Evolutionary conservation across 331 rosid species (phyloP), one percentile per base, ranked within the genome.

Genomic region (Quercus lobata): DNA sequence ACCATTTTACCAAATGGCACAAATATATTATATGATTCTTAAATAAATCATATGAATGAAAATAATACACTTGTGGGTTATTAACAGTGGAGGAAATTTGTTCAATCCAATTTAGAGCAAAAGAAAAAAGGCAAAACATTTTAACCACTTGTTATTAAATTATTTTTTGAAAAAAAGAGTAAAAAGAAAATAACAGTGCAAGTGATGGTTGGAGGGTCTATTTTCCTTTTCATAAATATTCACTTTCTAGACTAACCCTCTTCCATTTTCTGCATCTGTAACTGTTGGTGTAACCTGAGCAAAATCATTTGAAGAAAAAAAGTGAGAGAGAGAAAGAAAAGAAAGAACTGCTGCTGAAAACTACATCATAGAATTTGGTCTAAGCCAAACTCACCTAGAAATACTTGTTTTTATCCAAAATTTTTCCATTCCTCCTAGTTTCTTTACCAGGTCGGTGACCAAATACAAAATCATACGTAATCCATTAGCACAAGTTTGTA

Each of bases 151-250:
- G 3, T 41, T 41, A 41, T 41, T 41, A 41, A 7, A 37, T 37
- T 37, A 37, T 37, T 37, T 37, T 37, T 37, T 35, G 10, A 7
- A 37, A 37, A 37, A 41, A 41, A 8, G 46, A 49, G 54, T 46
- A 12, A 49, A 49, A 49, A 49, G 79, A 65, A 83, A 49, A 63
- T 81, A 73, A 66, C 9, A 80, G 81, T 71, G 88, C 62, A 87
- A 73, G 86, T 73, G 80, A 85, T 86, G 82, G 92, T 88, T 92
- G 89, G 81, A 81, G 60, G 81, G 93, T 90, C 93, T 56, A 81
- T 82, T 88, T 88, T 75, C 68, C 49, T 46, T 73, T 74, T 89
- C 85, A 84, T 83, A 88, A 88, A 87, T 86, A 88, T 83, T 81
- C 71, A 87, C 80, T 83, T 75, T 69, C 83, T 82, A 71, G 73